phyloP scores from a whole-genome alignment of 495 filamentous ascomycete genomes.

The Neurospora sp. region DNA sequence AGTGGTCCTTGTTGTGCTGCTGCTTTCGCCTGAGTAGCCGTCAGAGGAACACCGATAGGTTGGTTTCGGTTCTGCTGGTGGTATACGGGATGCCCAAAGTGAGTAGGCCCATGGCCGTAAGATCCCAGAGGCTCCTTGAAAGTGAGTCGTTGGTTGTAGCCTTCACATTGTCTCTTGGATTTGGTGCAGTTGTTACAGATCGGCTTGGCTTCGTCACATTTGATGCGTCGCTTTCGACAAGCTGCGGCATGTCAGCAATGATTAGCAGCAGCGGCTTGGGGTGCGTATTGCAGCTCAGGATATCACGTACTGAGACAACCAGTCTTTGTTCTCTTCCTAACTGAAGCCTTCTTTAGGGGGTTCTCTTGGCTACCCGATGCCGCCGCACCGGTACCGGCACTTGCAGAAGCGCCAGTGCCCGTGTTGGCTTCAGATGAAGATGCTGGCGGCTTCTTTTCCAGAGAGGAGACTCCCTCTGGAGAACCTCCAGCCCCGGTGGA shows the following conservation, averaged over 20 bases:
- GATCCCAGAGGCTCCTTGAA: constrained; percentile 81
- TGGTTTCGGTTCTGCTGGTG: constrained; percentile 16
- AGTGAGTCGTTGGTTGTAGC: constrained; percentile 84
- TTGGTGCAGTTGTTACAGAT: constrained; percentile 87
- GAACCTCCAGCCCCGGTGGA: not conserved
- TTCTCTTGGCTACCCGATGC: constrained; percentile 15
- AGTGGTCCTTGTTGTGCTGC: constrained; percentile 17
- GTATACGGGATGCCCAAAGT: constrained; percentile 18
- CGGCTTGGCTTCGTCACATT: constrained; percentile 92
- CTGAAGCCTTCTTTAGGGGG: constrained; percentile 21
- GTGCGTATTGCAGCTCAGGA: not conserved
- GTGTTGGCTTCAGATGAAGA: not conserved
- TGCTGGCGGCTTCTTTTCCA: not conserved
- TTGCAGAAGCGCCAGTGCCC: not conserved
- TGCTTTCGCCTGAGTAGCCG: constrained; percentile 12
- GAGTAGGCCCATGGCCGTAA: constrained; percentile 20
- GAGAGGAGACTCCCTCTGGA: not conserved
- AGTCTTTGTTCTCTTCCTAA: constrained; percentile 86
- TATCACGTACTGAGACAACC: constrained; percentile 77
- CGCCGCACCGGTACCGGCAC: not conserved
- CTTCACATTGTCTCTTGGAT: constrained; percentile 87
- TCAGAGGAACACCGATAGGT: constrained; percentile 11
- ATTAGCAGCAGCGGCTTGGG: not conserved
- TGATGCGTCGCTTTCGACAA: constrained; percentile 90
- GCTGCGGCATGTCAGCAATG: constrained; percentile 39